These are phyloP conservation scores for Urostyla sp. DNA, from an alignment of 73 alveolate species.

Conservation along the genomic window DNA sequence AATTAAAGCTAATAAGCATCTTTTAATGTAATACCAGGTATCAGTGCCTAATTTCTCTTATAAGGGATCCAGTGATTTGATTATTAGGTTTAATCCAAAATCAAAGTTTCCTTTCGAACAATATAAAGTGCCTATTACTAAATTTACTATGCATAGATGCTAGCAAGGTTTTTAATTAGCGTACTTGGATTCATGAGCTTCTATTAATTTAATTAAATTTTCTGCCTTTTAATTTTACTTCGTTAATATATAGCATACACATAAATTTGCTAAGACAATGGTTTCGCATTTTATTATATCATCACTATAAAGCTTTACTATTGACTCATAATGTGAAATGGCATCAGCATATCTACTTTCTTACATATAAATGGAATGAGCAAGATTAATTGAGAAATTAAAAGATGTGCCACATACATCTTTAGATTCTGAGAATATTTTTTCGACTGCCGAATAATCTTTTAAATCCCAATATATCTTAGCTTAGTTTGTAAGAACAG, in stretches of 20 bases:
- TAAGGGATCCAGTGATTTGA: slow-evolving; percentile 71
- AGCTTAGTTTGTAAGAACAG: slow-evolving; percentile 79
- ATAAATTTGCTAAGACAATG: slow-evolving; percentile 78
- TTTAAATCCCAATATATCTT: slow-evolving; percentile 79
- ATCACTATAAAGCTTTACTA: slow-evolving; percentile 36
- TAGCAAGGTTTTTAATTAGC: too few relatives aligned
- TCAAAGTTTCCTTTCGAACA: slow-evolving; percentile 79
- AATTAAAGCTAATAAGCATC: slow-evolving; percentile 71
- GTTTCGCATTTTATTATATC: slow-evolving; percentile 73
- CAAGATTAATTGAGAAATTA: slow-evolving; percentile 69
- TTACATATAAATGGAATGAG: slow-evolving; percentile 82
- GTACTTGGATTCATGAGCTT: slow-evolving; percentile 71
- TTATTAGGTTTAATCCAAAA: slow-evolving; percentile 71
- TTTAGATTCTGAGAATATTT: slow-evolving; percentile 62
- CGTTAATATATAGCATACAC: slow-evolving; percentile 77
- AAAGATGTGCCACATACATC: slow-evolving; percentile 66
- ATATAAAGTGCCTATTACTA: slow-evolving; percentile 81
- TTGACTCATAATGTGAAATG: slow-evolving; percentile 65
- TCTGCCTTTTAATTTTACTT: slow-evolving; percentile 75
- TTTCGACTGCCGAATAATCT: slow-evolving; percentile 70
- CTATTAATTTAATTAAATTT: slow-evolving; percentile 58
- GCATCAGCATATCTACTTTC: slow-evolving; percentile 72
- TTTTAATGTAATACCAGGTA: slow-evolving; percentile 83
- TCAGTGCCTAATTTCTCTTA: slow-evolving; percentile 81
- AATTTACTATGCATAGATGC: slow-evolving; percentile 81